Evolutionary conservation across 192 early-diverging fungal genomes (phyloP), one percentile per base, ranked within the genome.

Genomic region (Podila minutissima): DNA sequence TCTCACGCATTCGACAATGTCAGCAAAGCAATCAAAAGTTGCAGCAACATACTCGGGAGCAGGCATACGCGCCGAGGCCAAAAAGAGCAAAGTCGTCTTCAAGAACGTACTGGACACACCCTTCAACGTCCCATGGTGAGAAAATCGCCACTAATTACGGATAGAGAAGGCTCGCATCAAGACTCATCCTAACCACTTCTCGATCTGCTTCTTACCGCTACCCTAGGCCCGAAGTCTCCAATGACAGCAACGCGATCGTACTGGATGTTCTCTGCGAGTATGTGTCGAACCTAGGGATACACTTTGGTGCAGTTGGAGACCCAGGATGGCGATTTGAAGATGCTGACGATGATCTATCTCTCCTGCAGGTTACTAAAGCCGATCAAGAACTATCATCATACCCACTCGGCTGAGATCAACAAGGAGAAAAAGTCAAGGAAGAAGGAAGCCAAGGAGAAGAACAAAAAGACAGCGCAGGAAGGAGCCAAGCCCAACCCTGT

Each of bases 191-290:
- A 24, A 15, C 4, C 15, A 48, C 3, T 57, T n/a, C 6, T 28
- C 19, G 9, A n/a, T 61, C 20, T 46, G 7, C 32, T 62, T 49
- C 7, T 46, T 20, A 20, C 1, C 1, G 15, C 22, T 12, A 31
- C 19, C 12, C 11, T 53, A 81, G 77, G 77, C 77, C 77, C n/a
- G 71, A 81, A 28, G 67, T 81, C 5, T 59, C 71, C 2, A 49
- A 20, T 9, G 71, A 73, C 0, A 55, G 66, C 24, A 81, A 73
- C n/a, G 24, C 65, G 32, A 69, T 69, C 53, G 77, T 81, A 1
- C 57, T 81, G n/a, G 77, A 81, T 20, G n/a, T 50, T 6, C 71
- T 81, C 24, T 81, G 77, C 62, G 71, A 73, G 77, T 81, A 73
- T 24, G 76, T 62, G 33, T 55, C 5, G 8, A 33, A 12, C 4